A percentile compares a stretch with the other conserved stretches of the same genome.
phyloP scores from a whole-genome alignment of 306 rosid genomes.

The Gillenia trifoliata region DNA sequence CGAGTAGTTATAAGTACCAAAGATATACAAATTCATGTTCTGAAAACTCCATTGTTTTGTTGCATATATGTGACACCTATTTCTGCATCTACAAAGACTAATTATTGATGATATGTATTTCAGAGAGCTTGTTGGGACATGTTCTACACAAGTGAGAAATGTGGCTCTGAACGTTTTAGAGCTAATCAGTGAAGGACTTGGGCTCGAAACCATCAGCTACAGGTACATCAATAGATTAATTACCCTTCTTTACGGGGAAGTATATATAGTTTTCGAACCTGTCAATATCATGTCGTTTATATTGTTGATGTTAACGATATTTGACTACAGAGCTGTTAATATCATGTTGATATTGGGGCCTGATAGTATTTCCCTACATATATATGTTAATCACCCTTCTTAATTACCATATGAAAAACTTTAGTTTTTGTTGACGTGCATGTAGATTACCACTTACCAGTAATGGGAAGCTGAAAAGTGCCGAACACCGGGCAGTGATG shows the following conservation, averaged over 20 bases:
- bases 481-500: too few relatives aligned
- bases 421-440: background rate
- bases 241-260: background rate
- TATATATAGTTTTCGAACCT: too few relatives aligned
- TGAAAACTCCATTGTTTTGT: too few relatives aligned
- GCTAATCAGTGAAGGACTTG: constrained; percentile 22
- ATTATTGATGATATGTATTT: too few relatives aligned
- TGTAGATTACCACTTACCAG: constrained; percentile 1
- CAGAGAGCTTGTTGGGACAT: background rate
- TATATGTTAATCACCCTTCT: too few relatives aligned
- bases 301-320: background rate
- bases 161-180: constrained; percentile 15
- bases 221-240: constrained; percentile 1
- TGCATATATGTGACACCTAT: too few relatives aligned
- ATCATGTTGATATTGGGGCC: too few relatives aligned
- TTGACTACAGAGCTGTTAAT: too few relatives aligned
- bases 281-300: background rate
- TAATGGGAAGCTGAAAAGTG: too few relatives aligned
- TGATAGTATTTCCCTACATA: too few relatives aligned
- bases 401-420: background rate
- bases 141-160: background rate
- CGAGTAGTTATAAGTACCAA: background rate
- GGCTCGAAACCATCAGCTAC: constrained; percentile 22
- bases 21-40: too few relatives aligned
- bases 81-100: too few relatives aligned